phyloP scores from a whole-genome alignment of 2,329 filamentous ascomycete genomes.

The Pyrenochaeta sp. region DNA sequence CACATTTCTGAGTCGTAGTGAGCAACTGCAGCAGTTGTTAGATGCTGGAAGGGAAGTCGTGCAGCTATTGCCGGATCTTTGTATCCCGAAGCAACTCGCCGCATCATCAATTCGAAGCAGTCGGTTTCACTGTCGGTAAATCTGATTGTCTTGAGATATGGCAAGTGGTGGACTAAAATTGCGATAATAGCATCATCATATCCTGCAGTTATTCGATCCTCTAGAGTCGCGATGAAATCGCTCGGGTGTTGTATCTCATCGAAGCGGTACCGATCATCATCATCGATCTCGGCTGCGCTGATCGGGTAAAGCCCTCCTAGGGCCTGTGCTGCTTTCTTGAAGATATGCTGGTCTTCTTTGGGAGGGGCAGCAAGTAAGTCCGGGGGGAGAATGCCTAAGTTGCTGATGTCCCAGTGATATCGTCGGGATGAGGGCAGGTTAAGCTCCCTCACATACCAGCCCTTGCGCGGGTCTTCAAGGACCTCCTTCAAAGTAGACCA shows the following conservation, averaged over 20 bases:
- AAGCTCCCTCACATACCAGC: constrained; percentile 25
- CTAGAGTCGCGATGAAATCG: not conserved
- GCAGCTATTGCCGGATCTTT: constrained; percentile 5
- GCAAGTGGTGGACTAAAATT: constrained; percentile 21
- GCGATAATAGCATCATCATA: constrained; percentile 11
- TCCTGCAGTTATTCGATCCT: constrained; percentile 8
- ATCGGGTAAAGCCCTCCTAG: constrained; percentile 9
- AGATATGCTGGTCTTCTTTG: constrained; percentile 8
- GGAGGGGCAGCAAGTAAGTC: not conserved
- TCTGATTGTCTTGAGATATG: constrained; percentile 15
- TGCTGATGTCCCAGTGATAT: not conserved
- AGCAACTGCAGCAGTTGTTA: constrained; percentile 17
- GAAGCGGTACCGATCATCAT: not conserved
- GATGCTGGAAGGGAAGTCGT: constrained; percentile 19
- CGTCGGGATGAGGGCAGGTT: constrained; percentile 12
- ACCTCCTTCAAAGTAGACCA: constrained; percentile 18
- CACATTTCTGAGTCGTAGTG: constrained; percentile 12
- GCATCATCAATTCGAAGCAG: constrained; percentile 5
- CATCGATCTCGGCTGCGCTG: not conserved
- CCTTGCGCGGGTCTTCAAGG: constrained; percentile 14
- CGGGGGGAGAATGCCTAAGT: not conserved
- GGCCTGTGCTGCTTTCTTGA: constrained; percentile 4
- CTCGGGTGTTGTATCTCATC: not conserved
- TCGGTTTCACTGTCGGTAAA: constrained; percentile 7
- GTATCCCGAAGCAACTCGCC: constrained; percentile 12